Conservation (phyloP, 2,329 filamentous ascomycete species). For the Monosporascus sp. region DNA sequence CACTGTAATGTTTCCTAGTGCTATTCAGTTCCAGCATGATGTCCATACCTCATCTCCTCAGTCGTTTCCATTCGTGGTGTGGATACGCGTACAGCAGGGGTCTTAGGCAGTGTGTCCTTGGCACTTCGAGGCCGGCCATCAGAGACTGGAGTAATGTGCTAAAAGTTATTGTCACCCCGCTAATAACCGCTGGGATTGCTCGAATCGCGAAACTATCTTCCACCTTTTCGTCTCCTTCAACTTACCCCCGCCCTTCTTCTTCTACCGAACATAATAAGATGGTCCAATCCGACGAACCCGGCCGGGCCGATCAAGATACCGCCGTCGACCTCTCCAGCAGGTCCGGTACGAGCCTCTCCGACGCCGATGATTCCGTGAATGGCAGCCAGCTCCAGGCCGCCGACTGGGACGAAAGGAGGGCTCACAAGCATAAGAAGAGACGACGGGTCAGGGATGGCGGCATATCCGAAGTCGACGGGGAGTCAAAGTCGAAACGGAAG, state of each 20-base stretch:
- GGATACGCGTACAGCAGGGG: too few relatives aligned
- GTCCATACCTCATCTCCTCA: too few relatives aligned
- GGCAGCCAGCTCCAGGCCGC: constrained; percentile 10
- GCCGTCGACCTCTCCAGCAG: constrained; percentile 12
- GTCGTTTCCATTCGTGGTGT: too few relatives aligned
- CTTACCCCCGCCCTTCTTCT: constrained; percentile 2
- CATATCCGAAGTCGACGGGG: constrained; percentile 27
- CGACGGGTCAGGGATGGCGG: constrained; percentile 22
- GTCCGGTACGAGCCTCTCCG: constrained; percentile 18
- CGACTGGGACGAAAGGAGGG: constrained; percentile 25
- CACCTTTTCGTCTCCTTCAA: constrained; percentile 3
- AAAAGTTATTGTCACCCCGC: neutral
- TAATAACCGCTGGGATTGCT: neutral
- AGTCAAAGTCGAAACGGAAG: constrained; percentile 35
- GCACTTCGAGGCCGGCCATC: too few relatives aligned
- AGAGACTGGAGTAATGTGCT: neutral
- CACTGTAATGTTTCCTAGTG: too few relatives aligned
- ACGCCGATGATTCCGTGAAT: constrained; percentile 26
- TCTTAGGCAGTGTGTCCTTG: too few relatives aligned
- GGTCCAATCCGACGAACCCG: constrained; percentile 20
- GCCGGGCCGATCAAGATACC: constrained; percentile 8
- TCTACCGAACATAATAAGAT: constrained; percentile 17
- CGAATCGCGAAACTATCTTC: neutral
- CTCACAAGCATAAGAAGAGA: constrained; percentile 24
- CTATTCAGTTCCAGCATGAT: too few relatives aligned